These are phyloP conservation scores for Annulohypoxylon bovei DNA, from an alignment of 495 filamentous ascomycete species.

Conservation along the genomic window DNA sequence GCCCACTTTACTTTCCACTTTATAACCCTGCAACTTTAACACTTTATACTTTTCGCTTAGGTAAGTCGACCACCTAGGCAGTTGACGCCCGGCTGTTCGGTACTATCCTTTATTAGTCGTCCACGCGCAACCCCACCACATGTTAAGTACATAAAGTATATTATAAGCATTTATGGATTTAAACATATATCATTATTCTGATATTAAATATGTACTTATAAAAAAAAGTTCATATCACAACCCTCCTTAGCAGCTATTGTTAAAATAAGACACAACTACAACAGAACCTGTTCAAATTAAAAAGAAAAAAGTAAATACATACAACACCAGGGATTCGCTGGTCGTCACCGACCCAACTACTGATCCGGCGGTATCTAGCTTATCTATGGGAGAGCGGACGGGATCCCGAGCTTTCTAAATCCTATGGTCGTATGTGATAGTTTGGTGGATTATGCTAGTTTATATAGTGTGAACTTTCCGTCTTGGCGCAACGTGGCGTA, in stretches of 20 bases:
- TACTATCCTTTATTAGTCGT: constrained; percentile 21
- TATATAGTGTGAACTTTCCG: too few species aligned
- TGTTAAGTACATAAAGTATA: too few species aligned
- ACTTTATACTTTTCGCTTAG: not conserved
- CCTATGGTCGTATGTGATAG: constrained; percentile 58
- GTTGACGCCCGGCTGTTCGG: constrained; percentile 30
- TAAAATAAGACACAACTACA: too few species aligned
- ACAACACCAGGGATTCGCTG: constrained; percentile 61
- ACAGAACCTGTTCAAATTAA: too few species aligned
- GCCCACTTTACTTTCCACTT: constrained; percentile 23
- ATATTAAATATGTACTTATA: too few species aligned
- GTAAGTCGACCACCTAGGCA: not conserved
- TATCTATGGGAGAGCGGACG: constrained; percentile 62
- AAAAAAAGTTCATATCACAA: too few species aligned
- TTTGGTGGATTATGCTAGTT: too few species aligned
- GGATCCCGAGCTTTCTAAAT: constrained; percentile 58
- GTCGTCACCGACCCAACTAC: constrained; percentile 63
- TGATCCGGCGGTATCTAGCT: constrained; percentile 52
- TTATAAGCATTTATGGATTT: too few species aligned
- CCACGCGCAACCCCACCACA: constrained; percentile 25
- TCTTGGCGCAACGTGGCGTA: too few species aligned
- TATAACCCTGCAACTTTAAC: not conserved
- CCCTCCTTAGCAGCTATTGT: too few species aligned
- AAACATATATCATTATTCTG: too few species aligned
- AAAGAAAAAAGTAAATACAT: too few species aligned